Evolutionary conservation across 805 yeast species (phyloP).

Genomic region (Candida odintsovae): DNA sequence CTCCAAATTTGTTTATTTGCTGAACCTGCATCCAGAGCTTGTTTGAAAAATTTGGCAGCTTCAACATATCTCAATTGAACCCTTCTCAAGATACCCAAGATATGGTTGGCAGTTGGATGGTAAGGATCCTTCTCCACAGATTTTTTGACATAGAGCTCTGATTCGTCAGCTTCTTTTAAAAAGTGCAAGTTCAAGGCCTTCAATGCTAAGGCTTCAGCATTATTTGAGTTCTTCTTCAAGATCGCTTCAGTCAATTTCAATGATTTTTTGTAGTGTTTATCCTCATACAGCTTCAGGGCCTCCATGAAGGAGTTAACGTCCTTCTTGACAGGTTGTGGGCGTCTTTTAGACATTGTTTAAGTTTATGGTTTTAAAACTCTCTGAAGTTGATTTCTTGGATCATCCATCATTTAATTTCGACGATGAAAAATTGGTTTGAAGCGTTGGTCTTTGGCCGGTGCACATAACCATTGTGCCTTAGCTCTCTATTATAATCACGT

Average conservation of each 20-base stretch:
- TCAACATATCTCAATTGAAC: constrained; percentile 61
- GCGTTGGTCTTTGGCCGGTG: not conserved
- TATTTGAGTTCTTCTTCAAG: constrained; percentile 67
- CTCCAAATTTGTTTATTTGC: constrained; percentile 73
- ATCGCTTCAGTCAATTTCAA: constrained; percentile 68
- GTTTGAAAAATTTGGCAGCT: constrained; percentile 72
- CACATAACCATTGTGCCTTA: not conserved
- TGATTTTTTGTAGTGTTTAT: constrained; percentile 82
- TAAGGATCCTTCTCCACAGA: constrained; percentile 55
- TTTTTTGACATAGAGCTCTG: constrained; percentile 50
- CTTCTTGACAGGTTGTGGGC: constrained; percentile 32
- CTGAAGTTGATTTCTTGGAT: not conserved
- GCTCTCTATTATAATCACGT: too few species aligned
- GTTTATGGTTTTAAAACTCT: too few species aligned
- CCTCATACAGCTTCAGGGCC: constrained; percentile 78
- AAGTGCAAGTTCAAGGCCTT: constrained; percentile 69
- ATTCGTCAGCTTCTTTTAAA: constrained; percentile 56
- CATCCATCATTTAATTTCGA: not conserved
- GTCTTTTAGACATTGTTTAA: not conserved
- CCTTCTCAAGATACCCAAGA: constrained; percentile 80
- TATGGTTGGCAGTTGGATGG: constrained; percentile 74
- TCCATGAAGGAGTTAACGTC: constrained; percentile 75
- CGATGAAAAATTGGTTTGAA: not conserved
- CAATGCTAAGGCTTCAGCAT: constrained; percentile 77
- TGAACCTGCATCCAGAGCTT: constrained; percentile 72